Percentiles rank a stretch among this genome's conserved stretches.
These are phyloP conservation scores for Cyclotella kingstonii DNA, from an alignment of 108 stramenopile genomes.

Conservation along the genomic window DNA sequence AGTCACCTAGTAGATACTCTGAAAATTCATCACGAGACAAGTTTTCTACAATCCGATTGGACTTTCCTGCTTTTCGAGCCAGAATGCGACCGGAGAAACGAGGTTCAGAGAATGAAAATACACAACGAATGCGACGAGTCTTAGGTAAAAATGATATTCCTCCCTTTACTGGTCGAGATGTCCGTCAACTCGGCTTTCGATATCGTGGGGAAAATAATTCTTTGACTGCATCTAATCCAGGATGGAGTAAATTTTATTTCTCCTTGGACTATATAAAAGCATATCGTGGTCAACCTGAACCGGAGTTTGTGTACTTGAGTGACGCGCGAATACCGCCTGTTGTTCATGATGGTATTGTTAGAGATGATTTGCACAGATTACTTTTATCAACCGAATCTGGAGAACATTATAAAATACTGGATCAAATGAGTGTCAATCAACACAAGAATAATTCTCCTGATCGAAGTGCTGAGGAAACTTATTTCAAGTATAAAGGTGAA, in stretches of 20 bases:
- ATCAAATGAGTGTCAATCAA: too few species aligned
- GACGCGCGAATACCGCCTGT: slow-evolving; percentile 80
- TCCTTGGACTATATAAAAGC: slow-evolving; percentile 81
- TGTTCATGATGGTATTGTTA: slow-evolving; percentile 62
- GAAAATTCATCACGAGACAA: slow-evolving; percentile 59
- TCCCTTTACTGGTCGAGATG: slow-evolving; percentile 61
- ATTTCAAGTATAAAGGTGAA: slow-evolving; percentile 83
- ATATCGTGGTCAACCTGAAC: slow-evolving; percentile 74
- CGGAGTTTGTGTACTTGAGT: slow-evolving; percentile 80
- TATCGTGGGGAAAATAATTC: slow-evolving; percentile 55
- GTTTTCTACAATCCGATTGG: slow-evolving; percentile 58
- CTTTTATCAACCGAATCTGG: slow-evolving; percentile 33
- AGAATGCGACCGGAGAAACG: slow-evolving; percentile 38
- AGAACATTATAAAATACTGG: slow-evolving; percentile 15
- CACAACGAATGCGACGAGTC: slow-evolving; percentile 13
- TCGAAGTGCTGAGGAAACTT: slow-evolving; percentile 68
- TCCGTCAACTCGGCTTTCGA: slow-evolving; percentile 76
- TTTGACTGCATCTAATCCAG: slow-evolving; percentile 6
- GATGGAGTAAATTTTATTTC: slow-evolving; percentile 65
- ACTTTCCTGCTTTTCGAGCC: slow-evolving; percentile 51
- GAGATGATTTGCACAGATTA: slow-evolving; percentile 55
- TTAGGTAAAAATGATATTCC: slow-evolving; percentile 35
- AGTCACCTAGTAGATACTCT: slow-evolving; percentile 20
- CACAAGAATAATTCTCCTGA: too few species aligned
- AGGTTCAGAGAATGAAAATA: slow-evolving; percentile 18